phyloP scores from a whole-genome alignment of 768 basidiomycete genomes.

The Lactifluus piperatus region DNA sequence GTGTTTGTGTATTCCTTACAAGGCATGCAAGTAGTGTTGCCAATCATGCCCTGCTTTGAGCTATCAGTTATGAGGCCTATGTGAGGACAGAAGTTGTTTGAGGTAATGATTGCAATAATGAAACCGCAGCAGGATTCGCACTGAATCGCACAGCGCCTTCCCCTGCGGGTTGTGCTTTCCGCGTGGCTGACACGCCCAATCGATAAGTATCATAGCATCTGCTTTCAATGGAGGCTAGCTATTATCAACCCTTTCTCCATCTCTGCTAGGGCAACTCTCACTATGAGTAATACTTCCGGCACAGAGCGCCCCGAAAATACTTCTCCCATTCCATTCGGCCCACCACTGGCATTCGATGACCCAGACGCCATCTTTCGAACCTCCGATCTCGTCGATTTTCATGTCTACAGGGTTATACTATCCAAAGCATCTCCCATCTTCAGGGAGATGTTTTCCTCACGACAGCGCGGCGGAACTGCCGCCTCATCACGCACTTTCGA shows the following conservation, averaged over 20 bases:
- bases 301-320: background rate
- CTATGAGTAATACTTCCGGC: background rate
- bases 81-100: too few species aligned
- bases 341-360: constrained; percentile 6
- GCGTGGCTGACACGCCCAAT: background rate
- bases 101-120: too few species aligned
- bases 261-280: background rate
- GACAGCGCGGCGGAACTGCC: background rate
- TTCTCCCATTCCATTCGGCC: background rate
- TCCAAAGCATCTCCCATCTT: constrained; percentile 14
- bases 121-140: too few species aligned
- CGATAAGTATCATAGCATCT: background rate
- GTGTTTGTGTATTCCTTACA: too few species aligned
- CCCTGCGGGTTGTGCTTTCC: background rate
- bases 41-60: too few species aligned
- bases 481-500: background rate
- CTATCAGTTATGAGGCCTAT: too few species aligned
- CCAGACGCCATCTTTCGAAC: constrained; percentile 16
- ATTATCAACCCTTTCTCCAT: background rate
- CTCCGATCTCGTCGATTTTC: constrained; percentile 12
- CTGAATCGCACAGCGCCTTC: too few species aligned
- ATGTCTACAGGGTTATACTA: constrained; percentile 15
- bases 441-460: constrained; percentile 4
- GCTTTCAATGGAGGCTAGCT: too few species aligned
- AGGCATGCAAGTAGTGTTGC: too few species aligned